Percentiles rank a stretch among this genome's conserved stretches.
These are phyloP conservation scores for Fragaria vesca DNA, from an alignment of 306 rosid species.

Conservation along the genomic window DNA sequence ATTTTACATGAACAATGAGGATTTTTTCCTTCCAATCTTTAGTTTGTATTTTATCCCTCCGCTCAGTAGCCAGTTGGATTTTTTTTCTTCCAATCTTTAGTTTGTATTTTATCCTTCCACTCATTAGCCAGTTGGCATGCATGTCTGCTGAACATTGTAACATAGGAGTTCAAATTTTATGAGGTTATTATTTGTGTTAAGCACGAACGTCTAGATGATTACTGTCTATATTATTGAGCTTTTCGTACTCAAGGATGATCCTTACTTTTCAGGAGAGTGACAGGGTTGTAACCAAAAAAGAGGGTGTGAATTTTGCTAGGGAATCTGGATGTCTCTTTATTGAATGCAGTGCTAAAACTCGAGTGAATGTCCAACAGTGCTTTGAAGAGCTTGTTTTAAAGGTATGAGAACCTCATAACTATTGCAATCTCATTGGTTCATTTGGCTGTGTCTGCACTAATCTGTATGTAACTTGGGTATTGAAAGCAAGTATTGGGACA, in stretches of 20 bases:
- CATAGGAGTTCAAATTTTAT: neutral
- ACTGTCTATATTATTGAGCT: conserved; percentile 13
- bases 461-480: neutral
- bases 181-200: conserved; percentile 16
- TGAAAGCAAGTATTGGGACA: neutral
- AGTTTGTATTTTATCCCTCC: neutral
- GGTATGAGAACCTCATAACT: conserved; percentile 34
- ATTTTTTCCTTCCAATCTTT: neutral
- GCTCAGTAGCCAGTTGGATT: neutral
- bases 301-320: conserved; percentile 87
- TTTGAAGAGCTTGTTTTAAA: conserved; percentile 96
- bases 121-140: neutral
- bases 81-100: neutral
- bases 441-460: neutral
- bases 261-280: conserved; percentile 70
- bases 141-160: neutral
- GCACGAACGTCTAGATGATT: conserved; percentile 19
- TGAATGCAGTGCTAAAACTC: conserved; percentile 98
- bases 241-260: conserved; percentile 24
- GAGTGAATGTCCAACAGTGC: conserved; percentile 88
- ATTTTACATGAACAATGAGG: neutral
- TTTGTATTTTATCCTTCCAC: neutral
- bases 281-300: conserved; percentile 85
- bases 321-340: conserved; percentile 89
- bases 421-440: neutral